Conservation (phyloP, 2,329 filamentous ascomycete species). For the Fusarium pilosicola region DNA sequence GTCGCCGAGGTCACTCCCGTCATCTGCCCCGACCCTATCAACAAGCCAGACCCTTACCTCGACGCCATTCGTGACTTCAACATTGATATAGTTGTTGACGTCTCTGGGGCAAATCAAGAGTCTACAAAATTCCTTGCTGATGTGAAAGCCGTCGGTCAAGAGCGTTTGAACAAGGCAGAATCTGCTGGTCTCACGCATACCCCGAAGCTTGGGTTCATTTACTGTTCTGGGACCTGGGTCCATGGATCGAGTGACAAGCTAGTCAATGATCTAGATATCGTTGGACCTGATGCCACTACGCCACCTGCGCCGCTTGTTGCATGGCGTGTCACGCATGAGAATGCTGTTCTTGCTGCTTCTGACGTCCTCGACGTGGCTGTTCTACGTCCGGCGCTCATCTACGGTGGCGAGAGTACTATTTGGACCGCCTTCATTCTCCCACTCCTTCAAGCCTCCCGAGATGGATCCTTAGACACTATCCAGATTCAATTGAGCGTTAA, state of each 20-base stretch:
- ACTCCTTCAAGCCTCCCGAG: not conserved
- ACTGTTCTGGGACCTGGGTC: not conserved
- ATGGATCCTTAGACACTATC: fast-evolving
- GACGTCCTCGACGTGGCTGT: not conserved
- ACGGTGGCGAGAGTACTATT: not conserved
- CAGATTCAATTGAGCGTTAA: not conserved
- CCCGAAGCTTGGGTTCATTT: not conserved
- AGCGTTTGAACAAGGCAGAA: not conserved
- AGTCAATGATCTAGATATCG: not conserved
- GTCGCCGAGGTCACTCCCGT: not conserved
- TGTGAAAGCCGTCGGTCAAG: fast-evolving
- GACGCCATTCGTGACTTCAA: not conserved
- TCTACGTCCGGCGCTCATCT: not conserved
- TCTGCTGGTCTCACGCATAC: not conserved
- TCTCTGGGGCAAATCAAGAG: not conserved
- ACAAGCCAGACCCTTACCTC: not conserved
- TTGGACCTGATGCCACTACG: fast-evolving
- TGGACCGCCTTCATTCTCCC: not conserved
- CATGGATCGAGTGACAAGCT: not conserved
- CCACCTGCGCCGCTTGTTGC: fast-evolving
- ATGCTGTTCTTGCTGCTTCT: not conserved
- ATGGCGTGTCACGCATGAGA: not conserved
- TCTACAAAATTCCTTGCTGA: not conserved
- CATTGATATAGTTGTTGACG: not conserved
- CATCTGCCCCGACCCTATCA: not conserved